Evolutionary conservation across 2,329 filamentous ascomycete genomes (phyloP).

Genomic region (Knufia petricola): DNA sequence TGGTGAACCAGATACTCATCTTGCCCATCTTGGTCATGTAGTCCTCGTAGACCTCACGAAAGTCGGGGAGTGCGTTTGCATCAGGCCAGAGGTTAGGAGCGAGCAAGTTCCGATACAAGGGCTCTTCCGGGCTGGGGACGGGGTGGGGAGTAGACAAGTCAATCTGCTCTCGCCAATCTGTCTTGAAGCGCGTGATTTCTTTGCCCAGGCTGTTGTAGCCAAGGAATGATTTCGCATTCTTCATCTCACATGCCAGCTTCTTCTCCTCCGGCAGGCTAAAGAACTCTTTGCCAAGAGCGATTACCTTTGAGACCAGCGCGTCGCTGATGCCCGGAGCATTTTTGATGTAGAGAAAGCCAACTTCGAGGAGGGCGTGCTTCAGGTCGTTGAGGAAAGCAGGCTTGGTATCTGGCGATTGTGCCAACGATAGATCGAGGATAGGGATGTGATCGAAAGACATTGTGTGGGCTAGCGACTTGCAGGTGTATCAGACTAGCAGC

Average conservation of each 20-base stretch:
- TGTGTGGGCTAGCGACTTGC: background rate
- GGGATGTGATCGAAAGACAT: slow-evolving; percentile 70
- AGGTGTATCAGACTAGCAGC: no score
- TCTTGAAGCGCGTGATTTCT: slow-evolving; percentile 59
- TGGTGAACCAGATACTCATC: slow-evolving; percentile 65
- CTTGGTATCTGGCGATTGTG: slow-evolving; percentile 56
- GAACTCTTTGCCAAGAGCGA: slow-evolving; percentile 59
- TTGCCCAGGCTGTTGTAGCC: slow-evolving; percentile 41
- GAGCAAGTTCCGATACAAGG: slow-evolving; percentile 64
- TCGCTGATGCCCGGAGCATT: slow-evolving; percentile 61
- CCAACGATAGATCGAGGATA: slow-evolving; percentile 63
- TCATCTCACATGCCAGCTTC: slow-evolving; percentile 67
- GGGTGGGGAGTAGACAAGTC: slow-evolving; percentile 74
- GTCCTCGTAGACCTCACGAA: slow-evolving; percentile 58
- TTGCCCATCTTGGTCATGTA: slow-evolving; percentile 69
- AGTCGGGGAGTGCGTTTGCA: slow-evolving; percentile 51
- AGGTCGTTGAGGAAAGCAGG: slow-evolving; percentile 61
- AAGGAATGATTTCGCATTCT: slow-evolving; percentile 61
- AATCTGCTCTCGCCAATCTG: slow-evolving; percentile 77
- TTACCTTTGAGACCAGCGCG: slow-evolving; percentile 55
- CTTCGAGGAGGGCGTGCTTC: slow-evolving; percentile 66
- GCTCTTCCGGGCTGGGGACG: slow-evolving; percentile 51
- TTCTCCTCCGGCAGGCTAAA: slow-evolving; percentile 68
- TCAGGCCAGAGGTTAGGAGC: slow-evolving; percentile 75
- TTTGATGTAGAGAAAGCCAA: slow-evolving; percentile 80